A percentile compares a stretch with the other conserved stretches of the same genome.
Evolutionary conservation across 129 eudicot species (phyloP).

Genomic region (Smallanthus sonchifolius): DNA sequence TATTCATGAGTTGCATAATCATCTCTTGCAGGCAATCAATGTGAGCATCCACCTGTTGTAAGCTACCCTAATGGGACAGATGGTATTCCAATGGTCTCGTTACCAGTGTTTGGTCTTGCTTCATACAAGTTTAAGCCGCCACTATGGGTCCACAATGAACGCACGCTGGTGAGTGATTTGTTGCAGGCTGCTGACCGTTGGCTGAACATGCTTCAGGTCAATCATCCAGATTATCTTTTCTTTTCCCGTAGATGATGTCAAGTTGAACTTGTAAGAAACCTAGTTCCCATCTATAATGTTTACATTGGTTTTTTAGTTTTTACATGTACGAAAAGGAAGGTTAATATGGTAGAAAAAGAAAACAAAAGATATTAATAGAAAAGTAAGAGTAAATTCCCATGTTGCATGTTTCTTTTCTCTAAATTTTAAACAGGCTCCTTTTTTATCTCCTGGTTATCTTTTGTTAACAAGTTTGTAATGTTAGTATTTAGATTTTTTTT

Average conservation of each 20-base stretch:
- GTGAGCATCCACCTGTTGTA: constrained; percentile 41
- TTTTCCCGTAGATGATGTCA: constrained; percentile 53
- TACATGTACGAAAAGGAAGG: neutral
- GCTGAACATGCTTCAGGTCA: constrained; percentile 58
- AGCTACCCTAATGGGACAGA: constrained; percentile 45
- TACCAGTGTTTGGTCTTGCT: constrained; percentile 82
- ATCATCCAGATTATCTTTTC: constrained; percentile 85
- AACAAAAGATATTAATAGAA: neutral
- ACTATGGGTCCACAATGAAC: constrained; percentile 57
- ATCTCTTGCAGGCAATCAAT: constrained; percentile 44
- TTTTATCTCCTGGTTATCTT: constrained; percentile 28
- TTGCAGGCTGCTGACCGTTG: constrained; percentile 63
- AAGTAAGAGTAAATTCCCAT: constrained; percentile 13
- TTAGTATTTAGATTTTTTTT: neutral
- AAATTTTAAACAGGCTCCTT: constrained; percentile 14
- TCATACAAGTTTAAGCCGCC: constrained; percentile 68
- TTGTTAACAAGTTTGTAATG: constrained; percentile 11
- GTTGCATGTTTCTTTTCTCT: constrained; percentile 8
- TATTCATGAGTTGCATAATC: neutral
- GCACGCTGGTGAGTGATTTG: constrained; percentile 46
- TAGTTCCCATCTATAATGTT: constrained; percentile 3
- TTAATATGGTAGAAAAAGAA: neutral
- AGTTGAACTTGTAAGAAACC: constrained; percentile 14
- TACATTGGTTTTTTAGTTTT: neutral
- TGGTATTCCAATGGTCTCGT: constrained; percentile 56